Evolutionary conservation across 371 early-diverging fungal genomes (phyloP), one percentile per base, ranked within the genome.

Genomic region (Circinella minor): DNA sequence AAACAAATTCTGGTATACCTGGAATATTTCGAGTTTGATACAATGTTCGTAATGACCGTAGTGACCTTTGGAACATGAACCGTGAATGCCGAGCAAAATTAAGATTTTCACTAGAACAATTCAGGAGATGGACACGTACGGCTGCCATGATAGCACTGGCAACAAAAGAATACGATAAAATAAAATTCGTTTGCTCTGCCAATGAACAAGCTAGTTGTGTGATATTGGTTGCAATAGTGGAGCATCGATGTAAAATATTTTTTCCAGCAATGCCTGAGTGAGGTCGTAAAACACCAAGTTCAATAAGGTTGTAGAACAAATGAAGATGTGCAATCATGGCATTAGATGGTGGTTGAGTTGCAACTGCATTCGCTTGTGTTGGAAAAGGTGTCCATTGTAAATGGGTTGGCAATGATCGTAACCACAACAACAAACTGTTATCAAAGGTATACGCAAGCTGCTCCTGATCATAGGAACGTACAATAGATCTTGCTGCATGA

Each of bases 1-100:
- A 37, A 3, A 67, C 68, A 65, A 80, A 84, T 3, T 63, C 48
- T 27, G 66, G 67, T 0, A 84, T 68, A 5, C 38, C 66, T 15
- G 71, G 74, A n/a, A 80, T 71, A 0, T 63, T 51, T 10, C 74
- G 71, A 11, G 67, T 62, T 3, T 70, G 70, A 7, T 75, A 37
- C 7, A 77, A 47, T 3, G 55, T 61, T 27, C 64, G 65, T 6
- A 82, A 46, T 3, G 66, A 67, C 27, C 72, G 76, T 54, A 80
- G 66, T 0, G 82, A 73, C 48, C 76, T 74, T 57, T 81, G 84
- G 62, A 84, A 80, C 77, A 81, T 73, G 11, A 69, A 73, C 1
- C 78, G 71, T 14, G 82, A 72, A 65, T 80, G 74, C 4, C 75
- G 73, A 6, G 80, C 77, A 48, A 78, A 61, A 27, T 54, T 69